Evolutionary conservation across 139 green algal species (phyloP).

Genomic region (Parachlorella kessleri): DNA sequence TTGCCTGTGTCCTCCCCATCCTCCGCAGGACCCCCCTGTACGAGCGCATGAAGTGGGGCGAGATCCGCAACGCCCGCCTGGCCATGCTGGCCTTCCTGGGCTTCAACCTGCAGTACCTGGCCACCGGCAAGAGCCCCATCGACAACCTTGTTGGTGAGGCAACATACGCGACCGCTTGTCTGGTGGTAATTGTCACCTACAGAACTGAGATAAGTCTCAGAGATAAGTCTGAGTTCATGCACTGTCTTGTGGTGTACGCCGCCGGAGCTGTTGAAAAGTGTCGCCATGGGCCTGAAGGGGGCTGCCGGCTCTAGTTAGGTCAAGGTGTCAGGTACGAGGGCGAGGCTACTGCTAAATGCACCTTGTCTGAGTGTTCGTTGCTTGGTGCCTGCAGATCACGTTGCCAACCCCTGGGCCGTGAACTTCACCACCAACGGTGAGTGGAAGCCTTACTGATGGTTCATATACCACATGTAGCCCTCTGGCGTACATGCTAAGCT

Average conservation of each 20-base stretch:
- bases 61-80: conserved; percentile 55
- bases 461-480: no score
- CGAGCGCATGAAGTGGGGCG: conserved; percentile 36
- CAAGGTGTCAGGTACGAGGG: background rate
- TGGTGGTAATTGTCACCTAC: no score
- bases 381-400: conserved; percentile 5
- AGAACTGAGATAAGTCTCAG: no score
- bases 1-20: no score
- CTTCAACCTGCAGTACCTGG: conserved; percentile 82
- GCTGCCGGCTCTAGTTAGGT: background rate
- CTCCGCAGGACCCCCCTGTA: background rate
- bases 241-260: background rate
- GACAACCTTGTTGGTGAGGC: conserved; percentile 39
- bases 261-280: background rate
- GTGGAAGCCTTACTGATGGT: background rate
- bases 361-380: background rate
- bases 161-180: no score
- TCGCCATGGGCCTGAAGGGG: no score
- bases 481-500: no score
- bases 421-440: conserved; percentile 26
- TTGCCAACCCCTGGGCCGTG: conserved; percentile 27
- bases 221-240: no score
- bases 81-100: conserved; percentile 66
- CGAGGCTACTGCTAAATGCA: background rate
- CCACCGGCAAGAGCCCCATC: conserved; percentile 78